Base-by-base conservation (phyloP, 495 filamentous ascomycete genomes). In the Lasiosphaeria hispida region DNA sequence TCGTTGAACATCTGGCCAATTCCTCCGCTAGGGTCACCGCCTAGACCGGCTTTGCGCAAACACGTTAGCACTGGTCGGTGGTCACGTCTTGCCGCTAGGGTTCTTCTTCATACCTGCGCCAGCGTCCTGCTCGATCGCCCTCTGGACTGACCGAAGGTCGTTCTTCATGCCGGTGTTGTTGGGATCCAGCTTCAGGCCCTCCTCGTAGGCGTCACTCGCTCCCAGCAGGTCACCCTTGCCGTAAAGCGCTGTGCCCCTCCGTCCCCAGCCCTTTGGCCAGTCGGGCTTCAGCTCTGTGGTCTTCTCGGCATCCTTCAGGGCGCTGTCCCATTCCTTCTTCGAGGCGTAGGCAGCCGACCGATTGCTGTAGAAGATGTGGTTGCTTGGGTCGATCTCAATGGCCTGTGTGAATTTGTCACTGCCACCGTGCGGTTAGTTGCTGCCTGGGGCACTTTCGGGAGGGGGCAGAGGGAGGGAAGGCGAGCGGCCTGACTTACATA, bases 351-450 rank as follows among this genome's bases (percentile, higher is more conserved):
- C 91, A 49, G 91, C 94, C 8, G 95, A 97, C 55, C 94, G 87
- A 75, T 98, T 98, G 64, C 93, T 97, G 80, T 94, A 97, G 51
- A 98, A 86, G 58, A 98, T 90, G 74, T 98, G 94, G 73, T 98
- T 97, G 58, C 70, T 70, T 17, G 94, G 84, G 47, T 96, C 90
- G 63, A 96, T 74, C n/a, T 83, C 86, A 66, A 98, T 96, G 44
- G 95, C 94, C 77, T 96, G 78, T 49, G 91, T 86, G 77, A 98
- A 98, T 69, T 96, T 92, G 56, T 91, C 88, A 70, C 92, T 96
- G 61, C 36, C n/a, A 23, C 17, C 3, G 51, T 39, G 15, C 10
- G 14, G 6, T 10, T 11, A 19, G 53, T 44, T 6, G 50, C 45
- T 19, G 51, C 38, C 19, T 34, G 10, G 7, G 11, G n/a, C 9